Conservation (phyloP, 768 basidiomycete genomes). For the Nidularia pulvinata region DNA sequence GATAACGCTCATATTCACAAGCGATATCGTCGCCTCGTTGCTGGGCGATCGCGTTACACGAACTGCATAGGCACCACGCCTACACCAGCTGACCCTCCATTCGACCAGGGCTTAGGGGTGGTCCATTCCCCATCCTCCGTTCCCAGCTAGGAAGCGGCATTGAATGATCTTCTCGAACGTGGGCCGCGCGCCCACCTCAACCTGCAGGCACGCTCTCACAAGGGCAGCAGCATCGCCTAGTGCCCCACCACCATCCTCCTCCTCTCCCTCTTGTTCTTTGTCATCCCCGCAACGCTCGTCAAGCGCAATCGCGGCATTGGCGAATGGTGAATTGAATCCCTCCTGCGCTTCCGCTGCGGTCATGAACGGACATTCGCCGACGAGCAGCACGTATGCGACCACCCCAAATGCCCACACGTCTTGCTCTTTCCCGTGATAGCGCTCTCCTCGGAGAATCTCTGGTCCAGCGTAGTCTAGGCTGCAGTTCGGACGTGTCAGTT, state of each 20-base stretch:
- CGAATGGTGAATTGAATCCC: slow-evolving; percentile 75
- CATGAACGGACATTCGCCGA: slow-evolving; percentile 91
- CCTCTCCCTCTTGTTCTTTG: slow-evolving; percentile 72
- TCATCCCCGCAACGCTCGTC: slow-evolving; percentile 82
- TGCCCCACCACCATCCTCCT: slow-evolving; percentile 80
- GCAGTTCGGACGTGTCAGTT: slow-evolving; percentile 7
- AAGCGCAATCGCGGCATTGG: slow-evolving; percentile 72
- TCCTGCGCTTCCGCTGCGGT: slow-evolving; percentile 91
- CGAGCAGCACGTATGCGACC: slow-evolving; percentile 92
- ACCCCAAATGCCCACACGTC: slow-evolving; percentile 99
- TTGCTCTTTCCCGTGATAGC: slow-evolving; percentile 95
- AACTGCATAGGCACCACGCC: too few species aligned
- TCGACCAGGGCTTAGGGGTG: slow-evolving; percentile 7
- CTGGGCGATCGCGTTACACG: background rate
- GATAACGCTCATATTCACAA: slow-evolving; percentile 3
- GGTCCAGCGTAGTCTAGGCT: slow-evolving; percentile 96
- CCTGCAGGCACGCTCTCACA: slow-evolving; percentile 80
- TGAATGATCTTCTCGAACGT: slow-evolving; percentile 83
- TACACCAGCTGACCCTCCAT: slow-evolving; percentile 1
- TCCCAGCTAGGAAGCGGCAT: slow-evolving; percentile 79
- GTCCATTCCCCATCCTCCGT: slow-evolving; percentile 67
- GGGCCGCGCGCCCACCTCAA: slow-evolving; percentile 78
- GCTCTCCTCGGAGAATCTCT: slow-evolving; percentile 93
- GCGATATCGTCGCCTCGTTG: background rate
- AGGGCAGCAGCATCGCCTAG: slow-evolving; percentile 85